These are phyloP conservation scores for Citrus australasica DNA, from an alignment of 345 rosid species.

Conservation along the genomic window DNA sequence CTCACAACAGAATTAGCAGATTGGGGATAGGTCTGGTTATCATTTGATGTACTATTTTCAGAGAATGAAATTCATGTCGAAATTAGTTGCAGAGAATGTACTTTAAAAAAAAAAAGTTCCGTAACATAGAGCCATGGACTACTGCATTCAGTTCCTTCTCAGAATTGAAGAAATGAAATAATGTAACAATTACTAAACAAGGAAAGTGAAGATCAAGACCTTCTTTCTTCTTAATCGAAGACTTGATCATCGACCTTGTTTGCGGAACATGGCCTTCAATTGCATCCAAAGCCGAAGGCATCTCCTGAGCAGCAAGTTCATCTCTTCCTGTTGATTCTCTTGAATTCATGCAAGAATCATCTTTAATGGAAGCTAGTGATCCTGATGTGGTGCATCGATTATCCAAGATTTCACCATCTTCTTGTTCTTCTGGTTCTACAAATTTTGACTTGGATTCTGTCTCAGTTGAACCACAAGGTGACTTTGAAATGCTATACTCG, in stretches of 20 bases:
- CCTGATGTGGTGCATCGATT: conserved; percentile 10
- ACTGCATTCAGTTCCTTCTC: background rate
- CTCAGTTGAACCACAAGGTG: conserved; percentile 30
- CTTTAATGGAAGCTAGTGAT: conserved; percentile 23
- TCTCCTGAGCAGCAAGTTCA: background rate
- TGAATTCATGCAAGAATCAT: conserved; percentile 20
- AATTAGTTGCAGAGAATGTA: background rate
- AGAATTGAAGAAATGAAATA: background rate
- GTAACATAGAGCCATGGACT: background rate
- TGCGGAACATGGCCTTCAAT: conserved; percentile 84
- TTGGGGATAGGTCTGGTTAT: background rate
- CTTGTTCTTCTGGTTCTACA: conserved; percentile 28
- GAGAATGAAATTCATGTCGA: background rate
- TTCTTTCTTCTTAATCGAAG: background rate
- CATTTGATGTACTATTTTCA: background rate
- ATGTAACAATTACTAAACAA: background rate
- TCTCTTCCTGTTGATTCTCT: background rate
- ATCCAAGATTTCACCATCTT: conserved; percentile 14
- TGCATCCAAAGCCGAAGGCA: conserved; percentile 43
- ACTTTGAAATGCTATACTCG: conserved; percentile 55
- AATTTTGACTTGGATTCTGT: conserved; percentile 21
- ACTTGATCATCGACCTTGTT: background rate
- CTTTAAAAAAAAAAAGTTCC: too few relatives aligned
- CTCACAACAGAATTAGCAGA: background rate
- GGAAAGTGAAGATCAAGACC: background rate